Percentiles rank a stretch among this genome's conserved stretches.
phyloP scores from a whole-genome alignment of 1,284 basidiomycete genomes.

The Rhizoctonia solani region DNA sequence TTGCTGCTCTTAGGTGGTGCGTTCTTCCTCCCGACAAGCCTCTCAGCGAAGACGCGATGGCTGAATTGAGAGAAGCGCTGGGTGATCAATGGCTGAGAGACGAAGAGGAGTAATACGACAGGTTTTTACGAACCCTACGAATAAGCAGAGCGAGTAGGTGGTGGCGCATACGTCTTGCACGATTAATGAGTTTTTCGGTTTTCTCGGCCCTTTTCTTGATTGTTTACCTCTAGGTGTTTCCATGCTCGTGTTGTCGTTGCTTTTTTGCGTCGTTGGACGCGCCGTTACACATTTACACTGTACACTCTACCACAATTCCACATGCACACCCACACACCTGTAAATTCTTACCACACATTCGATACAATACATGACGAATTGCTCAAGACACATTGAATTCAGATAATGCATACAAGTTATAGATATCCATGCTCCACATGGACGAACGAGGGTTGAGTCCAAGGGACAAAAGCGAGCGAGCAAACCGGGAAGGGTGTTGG shows the following conservation, averaged over 20 bases:
- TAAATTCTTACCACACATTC: background rate
- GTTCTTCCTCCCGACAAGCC: conserved; percentile 11
- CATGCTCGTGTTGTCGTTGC: no score
- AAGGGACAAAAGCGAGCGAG: no score
- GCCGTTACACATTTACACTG: background rate
- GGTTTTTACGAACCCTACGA: background rate
- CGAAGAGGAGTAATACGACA: conserved; percentile 8
- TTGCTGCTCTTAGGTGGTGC: conserved; percentile 6
- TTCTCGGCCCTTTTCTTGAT: no score
- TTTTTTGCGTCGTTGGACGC: background rate
- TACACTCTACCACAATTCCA: background rate
- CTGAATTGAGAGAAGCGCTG: conserved; percentile 8
- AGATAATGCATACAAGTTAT: background rate
- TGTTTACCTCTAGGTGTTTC: no score
- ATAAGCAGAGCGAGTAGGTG: no score
- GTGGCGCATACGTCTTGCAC: no score
- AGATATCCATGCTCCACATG: background rate
- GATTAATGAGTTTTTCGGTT: no score
- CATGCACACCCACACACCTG: background rate
- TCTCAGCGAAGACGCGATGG: conserved; percentile 19
- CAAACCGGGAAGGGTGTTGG: no score
- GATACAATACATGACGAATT: no score
- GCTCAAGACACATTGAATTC: background rate
- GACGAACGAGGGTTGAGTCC: no score
- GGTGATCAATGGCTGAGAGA: conserved; percentile 8